Conservation (phyloP, 495 filamentous ascomycete species). For the Talaromyces ruber region DNA sequence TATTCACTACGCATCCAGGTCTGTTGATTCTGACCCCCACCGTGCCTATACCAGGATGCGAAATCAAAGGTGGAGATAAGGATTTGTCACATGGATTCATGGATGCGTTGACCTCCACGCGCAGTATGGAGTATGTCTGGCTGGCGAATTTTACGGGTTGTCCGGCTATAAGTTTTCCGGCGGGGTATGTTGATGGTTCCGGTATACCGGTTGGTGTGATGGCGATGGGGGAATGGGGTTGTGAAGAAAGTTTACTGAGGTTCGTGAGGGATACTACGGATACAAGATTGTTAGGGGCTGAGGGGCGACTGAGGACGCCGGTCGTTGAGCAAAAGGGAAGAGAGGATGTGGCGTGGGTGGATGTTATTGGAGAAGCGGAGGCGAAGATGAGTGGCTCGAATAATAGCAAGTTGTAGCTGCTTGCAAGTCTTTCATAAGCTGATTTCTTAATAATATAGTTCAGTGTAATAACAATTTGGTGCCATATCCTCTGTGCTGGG, state of each 20-base stretch:
- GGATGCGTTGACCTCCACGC: constrained; percentile 62
- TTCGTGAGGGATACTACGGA: constrained; percentile 53
- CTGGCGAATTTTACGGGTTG: constrained; percentile 76
- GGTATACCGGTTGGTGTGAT: constrained; percentile 74
- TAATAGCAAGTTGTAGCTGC: background rate
- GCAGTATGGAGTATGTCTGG: constrained; percentile 86
- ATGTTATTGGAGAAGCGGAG: constrained; percentile 23
- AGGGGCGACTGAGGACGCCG: constrained; percentile 4
- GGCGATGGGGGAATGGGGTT: constrained; percentile 86
- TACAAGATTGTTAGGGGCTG: constrained; percentile 1
- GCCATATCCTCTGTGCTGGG: too few relatives aligned
- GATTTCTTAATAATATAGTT: too few relatives aligned
- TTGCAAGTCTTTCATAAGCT: too few relatives aligned
- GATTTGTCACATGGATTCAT: constrained; percentile 59
- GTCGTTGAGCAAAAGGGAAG: constrained; percentile 8
- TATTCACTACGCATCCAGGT: constrained; percentile 67
- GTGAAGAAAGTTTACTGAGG: constrained; percentile 67
- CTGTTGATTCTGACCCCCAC: constrained; percentile 76
- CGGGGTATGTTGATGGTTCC: constrained; percentile 55
- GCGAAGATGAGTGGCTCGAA: constrained; percentile 6
- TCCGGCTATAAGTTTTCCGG: constrained; percentile 70
- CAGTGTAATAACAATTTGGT: too few relatives aligned
- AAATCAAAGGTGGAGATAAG: constrained; percentile 38
- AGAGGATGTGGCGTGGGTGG: constrained; percentile 24
- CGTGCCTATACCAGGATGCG: constrained; percentile 68